Base-by-base conservation (phyloP, 1,139 yeast species). In the Kurtzmaniella quercitrusa region DNA sequence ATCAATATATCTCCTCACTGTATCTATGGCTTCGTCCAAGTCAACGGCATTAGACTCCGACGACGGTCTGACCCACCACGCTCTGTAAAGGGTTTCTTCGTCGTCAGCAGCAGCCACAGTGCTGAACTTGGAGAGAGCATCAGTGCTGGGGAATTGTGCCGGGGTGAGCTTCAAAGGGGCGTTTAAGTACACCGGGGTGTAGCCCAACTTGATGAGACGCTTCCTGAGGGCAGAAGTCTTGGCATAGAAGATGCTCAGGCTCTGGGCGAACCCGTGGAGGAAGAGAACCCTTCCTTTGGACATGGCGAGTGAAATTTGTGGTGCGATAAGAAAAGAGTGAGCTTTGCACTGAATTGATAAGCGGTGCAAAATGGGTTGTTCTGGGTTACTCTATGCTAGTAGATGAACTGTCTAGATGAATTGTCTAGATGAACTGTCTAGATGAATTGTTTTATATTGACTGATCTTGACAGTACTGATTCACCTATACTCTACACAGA, bases 141-240 rank as follows among this genome's bases (percentile, higher is more conserved):
- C 75, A n/a, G 60, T 52, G 9, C 70, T 56, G 2, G 95, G 94
- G 47, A 88, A 64, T 52, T 89, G 95, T 1, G 82, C 77, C 8
- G 82, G 77, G 1, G 79, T 73, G 38, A 90, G 65, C 27, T 68
- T 64, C 6, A 79, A 65, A 1, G 97, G 96, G 1, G 85, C 97
- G 54, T 87, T 87, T 43, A 89, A 65, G 60, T 85, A 91, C 11
- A 84, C 79, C 24, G 91, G 75, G 56, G 86, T 88, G 51, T 82
- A 70, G 21, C 61, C 59, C 31, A 69, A 50, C 41, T 70, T 66
- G 42, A 57, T 49, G 27, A 73, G 56, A 49, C 58, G 62, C 46
- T 73, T 72, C 18, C 78, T 56, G 27, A 73, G 60, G 1, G 77
- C 77, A 17, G 75, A 68, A 0, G 76, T 66, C 48, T 73, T 73